A percentile compares a stretch with the other conserved stretches of the same genome.
Conservation (phyloP, 495 filamentous ascomycete genomes). For the Aspergillus heteromorphus region DNA sequence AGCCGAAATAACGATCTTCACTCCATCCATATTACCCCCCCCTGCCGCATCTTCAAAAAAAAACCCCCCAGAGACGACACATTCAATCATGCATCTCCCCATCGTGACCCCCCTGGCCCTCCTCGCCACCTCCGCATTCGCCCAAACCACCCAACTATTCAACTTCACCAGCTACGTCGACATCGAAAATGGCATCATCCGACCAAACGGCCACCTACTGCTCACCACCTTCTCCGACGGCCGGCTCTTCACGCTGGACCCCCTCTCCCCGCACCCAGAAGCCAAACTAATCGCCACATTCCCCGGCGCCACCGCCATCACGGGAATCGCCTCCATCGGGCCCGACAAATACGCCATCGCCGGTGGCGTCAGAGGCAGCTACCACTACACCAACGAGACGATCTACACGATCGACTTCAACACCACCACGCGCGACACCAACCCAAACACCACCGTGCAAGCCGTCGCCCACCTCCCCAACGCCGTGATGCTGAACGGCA, state of each 20-base stretch:
- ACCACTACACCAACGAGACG: constrained; percentile 22
- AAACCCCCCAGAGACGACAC: no score
- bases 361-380: constrained; percentile 27
- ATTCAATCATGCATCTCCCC: neutral
- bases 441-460: constrained; percentile 13
- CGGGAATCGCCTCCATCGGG: constrained; percentile 35
- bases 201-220: constrained; percentile 41
- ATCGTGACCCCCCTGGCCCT: neutral
- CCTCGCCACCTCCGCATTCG: constrained; percentile 1
- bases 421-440: constrained; percentile 17
- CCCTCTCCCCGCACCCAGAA: constrained; percentile 16
- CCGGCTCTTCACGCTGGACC: constrained; percentile 24
- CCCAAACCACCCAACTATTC: constrained; percentile 15
- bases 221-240: constrained; percentile 30
- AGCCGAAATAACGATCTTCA: no score
- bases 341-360: constrained; percentile 36
- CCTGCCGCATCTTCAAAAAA: no score
- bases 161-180: constrained; percentile 20
- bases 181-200: constrained; percentile 43
- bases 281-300: constrained; percentile 35
- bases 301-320: constrained; percentile 23
- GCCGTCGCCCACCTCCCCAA: constrained; percentile 26
- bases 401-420: constrained; percentile 30
- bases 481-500: constrained; percentile 36
- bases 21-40: no score